Conservation (phyloP, 768 basidiomycete species). For the Fomitopsis pulvina region DNA sequence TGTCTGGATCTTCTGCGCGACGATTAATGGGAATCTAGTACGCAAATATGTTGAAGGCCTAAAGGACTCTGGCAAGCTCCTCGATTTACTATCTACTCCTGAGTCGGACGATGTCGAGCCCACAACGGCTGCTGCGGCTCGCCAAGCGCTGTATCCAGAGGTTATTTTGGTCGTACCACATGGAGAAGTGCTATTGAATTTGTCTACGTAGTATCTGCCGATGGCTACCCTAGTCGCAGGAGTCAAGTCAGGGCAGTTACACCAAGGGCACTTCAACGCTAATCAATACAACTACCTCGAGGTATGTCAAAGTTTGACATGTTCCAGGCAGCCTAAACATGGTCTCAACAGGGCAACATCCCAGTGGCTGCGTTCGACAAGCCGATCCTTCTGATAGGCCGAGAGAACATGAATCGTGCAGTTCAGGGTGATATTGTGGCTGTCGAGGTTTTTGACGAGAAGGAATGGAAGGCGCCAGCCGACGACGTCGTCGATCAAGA, state of each 20-base stretch:
- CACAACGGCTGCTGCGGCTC: constrained; percentile 46
- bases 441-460: constrained; percentile 80
- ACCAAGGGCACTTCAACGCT: constrained; percentile 93
- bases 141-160: constrained; percentile 67
- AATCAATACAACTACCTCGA: constrained; percentile 96
- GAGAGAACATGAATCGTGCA: constrained; percentile 93
- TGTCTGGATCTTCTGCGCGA: background rate
- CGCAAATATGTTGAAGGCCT: constrained; percentile 77
- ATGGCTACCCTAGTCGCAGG: constrained; percentile 68
- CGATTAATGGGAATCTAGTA: constrained; percentile 33
- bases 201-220: constrained; percentile 62
- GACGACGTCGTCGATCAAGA: constrained; percentile 96
- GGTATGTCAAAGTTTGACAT: constrained; percentile 33
- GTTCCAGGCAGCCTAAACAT: too few relatives aligned
- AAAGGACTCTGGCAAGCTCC: constrained; percentile 54
- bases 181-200: background rate
- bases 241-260: constrained; percentile 74
- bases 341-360: constrained; percentile 61
- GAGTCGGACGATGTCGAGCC: constrained; percentile 60
- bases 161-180: constrained; percentile 30
- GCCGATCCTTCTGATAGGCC: constrained; percentile 77
- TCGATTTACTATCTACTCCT: constrained; percentile 75
- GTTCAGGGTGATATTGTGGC: constrained; percentile 92
- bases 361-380: constrained; percentile 66
- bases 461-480: constrained; percentile 87